Evolutionary conservation across 257 asterid species (phyloP), one percentile per base, ranked within the genome.

Genomic region (Solanum sitiens): DNA sequence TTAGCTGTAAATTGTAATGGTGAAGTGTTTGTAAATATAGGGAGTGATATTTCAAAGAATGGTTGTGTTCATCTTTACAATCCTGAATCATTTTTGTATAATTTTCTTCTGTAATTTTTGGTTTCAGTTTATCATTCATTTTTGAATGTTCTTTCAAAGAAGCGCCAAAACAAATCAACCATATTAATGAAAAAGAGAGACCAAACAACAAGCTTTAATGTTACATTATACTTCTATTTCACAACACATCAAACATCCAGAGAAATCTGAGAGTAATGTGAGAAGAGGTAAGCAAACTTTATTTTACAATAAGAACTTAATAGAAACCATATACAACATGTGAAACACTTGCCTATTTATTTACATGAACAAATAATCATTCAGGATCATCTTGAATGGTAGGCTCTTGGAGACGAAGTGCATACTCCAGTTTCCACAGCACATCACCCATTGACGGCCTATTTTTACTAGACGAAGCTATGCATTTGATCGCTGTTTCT

Each of bases 391-490:
- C 0, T 47, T 47, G 20, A 47, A 47, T 47, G 0, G 0, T 20
- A 47, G 59, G 59, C 59, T 47, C 59, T 47, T 47, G 59, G 18
- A 47, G 59, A 47, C 5, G 7, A 47, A 56, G 67, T 56, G 86
- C 86, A 50, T 30, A 56, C 44, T 83, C 86, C 8, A 83, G 50
- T 3, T 42, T 53, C 86, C 73, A 83, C 0, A 83, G 47, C 47
- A 83, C 86, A 3, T 56, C 53, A 37, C 73, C 44, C 59, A 47
- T 47, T 0, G 59, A 47, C 14, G 59, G 59, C 3, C 59, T 47
- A 47, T 47, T 20, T 47, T 1, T 3, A 47, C 59, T 1, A 47
- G 0, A 47, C 0, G 1, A 0, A 14, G 59, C 59, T 14, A 47
- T 14, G 0, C 59, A 47, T 50, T 50, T 50, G 21, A 0, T 21